Evolutionary conservation across 1,139 yeast species (phyloP).

Genomic region (Candida sanyaensis): DNA sequence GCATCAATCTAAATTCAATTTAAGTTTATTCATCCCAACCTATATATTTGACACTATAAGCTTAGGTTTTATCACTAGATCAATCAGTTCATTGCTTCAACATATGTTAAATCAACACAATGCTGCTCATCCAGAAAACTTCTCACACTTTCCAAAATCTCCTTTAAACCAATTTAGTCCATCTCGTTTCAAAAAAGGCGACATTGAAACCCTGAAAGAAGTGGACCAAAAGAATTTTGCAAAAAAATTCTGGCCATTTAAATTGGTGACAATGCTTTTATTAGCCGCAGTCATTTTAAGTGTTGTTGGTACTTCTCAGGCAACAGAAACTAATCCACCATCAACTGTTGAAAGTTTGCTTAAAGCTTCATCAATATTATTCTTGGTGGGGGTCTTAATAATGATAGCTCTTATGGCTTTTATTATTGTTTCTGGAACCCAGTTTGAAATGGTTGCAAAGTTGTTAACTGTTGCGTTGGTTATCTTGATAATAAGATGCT

Average conservation of each 20-base stretch:
- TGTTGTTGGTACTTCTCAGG: constrained; percentile 11
- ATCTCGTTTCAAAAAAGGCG: not conserved
- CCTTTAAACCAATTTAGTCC: too few relatives aligned
- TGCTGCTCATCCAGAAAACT: not conserved
- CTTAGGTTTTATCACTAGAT: constrained; percentile 12
- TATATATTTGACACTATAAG: constrained; percentile 16
- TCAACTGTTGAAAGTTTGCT: constrained; percentile 6
- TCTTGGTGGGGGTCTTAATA: constrained; percentile 10
- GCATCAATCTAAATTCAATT: constrained; percentile 7
- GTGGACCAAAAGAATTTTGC: not conserved
- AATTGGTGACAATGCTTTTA: constrained; percentile 11
- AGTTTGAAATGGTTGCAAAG: constrained; percentile 5
- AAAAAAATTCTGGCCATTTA: constrained; percentile 11
- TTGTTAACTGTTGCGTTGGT: constrained; percentile 10
- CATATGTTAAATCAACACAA: constrained; percentile 9
- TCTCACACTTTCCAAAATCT: not conserved
- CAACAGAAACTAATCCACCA: constrained; percentile 2
- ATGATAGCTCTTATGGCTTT: constrained; percentile 8
- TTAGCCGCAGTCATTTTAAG: constrained; percentile 11
- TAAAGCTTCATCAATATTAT: constrained; percentile 12
- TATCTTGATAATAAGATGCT: constrained; percentile 13
- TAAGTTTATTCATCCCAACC: constrained; percentile 13
- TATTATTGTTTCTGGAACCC: not conserved
- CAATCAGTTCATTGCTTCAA: constrained; percentile 12
- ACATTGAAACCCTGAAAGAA: not conserved